Conservation (phyloP, 2,329 filamentous ascomycete genomes). For the Rhytidhysteron rufulum region DNA sequence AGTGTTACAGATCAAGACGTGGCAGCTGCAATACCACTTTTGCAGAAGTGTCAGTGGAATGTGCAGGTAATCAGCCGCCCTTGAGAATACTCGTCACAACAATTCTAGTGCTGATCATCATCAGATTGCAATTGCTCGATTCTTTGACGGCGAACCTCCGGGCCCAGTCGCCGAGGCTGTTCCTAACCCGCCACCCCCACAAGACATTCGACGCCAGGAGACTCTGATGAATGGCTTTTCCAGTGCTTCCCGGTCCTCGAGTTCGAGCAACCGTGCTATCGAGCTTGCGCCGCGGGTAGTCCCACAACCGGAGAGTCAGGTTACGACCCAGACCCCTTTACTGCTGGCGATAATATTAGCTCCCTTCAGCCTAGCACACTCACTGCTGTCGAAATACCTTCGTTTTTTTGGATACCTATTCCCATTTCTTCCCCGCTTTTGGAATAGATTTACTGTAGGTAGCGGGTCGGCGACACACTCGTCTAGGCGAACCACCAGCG, state of each 20-base stretch:
- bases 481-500: slow-evolving; percentile 55
- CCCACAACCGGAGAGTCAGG: slow-evolving; percentile 64
- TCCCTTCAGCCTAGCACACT: slow-evolving; percentile 76
- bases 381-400: slow-evolving; percentile 64
- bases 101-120: slow-evolving; percentile 11
- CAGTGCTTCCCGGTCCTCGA: slow-evolving; percentile 27
- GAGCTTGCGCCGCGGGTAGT: slow-evolving; percentile 82
- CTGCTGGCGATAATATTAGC: slow-evolving; percentile 74
- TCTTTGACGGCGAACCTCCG: slow-evolving; percentile 92
- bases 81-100: background rate
- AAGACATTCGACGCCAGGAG: slow-evolving; percentile 63
- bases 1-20: slow-evolving; percentile 81
- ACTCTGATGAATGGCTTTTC: slow-evolving; percentile 60
- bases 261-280: slow-evolving; percentile 40
- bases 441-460: slow-evolving; percentile 48
- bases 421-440: slow-evolving; percentile 69
- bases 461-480: slow-evolving; percentile 42
- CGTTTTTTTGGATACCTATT: slow-evolving; percentile 73
- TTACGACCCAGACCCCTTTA: slow-evolving; percentile 67
- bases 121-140: slow-evolving; percentile 92
- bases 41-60: slow-evolving; percentile 92
- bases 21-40: slow-evolving; percentile 70
- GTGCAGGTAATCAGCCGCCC: slow-evolving; percentile 62
- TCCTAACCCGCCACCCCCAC: slow-evolving; percentile 57
- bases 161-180: slow-evolving; percentile 73